phyloP scores from a whole-genome alignment of 805 yeast genomes.

The Suhomyces prunicola region DNA sequence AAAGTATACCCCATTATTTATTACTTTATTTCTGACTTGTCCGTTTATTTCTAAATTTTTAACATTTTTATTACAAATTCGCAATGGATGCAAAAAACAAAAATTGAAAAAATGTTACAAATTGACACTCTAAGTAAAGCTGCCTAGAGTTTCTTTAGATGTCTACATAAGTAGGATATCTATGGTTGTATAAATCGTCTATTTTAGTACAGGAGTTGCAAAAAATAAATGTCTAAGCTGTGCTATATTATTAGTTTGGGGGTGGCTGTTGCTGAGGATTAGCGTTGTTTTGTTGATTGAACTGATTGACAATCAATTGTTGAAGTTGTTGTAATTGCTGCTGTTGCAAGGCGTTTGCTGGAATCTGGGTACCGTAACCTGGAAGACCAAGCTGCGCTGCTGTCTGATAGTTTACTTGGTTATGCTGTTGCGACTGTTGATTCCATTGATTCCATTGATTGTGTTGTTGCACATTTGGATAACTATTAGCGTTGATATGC shows the following conservation, averaged over 20 bases:
- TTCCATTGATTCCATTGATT: conserved; percentile 2
- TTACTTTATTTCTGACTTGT: not conserved
- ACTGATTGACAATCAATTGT: conserved; percentile 20
- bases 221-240: not conserved
- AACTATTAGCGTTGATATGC: not conserved
- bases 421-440: not conserved
- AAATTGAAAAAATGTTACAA: too few relatives aligned
- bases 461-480: not conserved
- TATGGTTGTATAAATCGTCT: not conserved
- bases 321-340: conserved; percentile 23
- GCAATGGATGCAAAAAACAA: not conserved
- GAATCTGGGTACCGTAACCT: not conserved
- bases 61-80: not conserved
- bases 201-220: not conserved
- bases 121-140: too few relatives aligned
- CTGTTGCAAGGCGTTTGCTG: conserved; percentile 13
- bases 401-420: not conserved
- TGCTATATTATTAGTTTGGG: not conserved
- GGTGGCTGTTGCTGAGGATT: conserved; percentile 10
- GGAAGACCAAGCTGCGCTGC: not conserved
- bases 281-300: conserved; percentile 10
- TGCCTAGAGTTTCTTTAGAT: too few relatives aligned
- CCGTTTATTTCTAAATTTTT: not conserved
- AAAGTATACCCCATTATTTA: not conserved
- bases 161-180: not conserved